Percentiles rank a stretch among this genome's conserved stretches.
phyloP scores from a whole-genome alignment of 345 rosid genomes.

The Barbarea vulgaris region DNA sequence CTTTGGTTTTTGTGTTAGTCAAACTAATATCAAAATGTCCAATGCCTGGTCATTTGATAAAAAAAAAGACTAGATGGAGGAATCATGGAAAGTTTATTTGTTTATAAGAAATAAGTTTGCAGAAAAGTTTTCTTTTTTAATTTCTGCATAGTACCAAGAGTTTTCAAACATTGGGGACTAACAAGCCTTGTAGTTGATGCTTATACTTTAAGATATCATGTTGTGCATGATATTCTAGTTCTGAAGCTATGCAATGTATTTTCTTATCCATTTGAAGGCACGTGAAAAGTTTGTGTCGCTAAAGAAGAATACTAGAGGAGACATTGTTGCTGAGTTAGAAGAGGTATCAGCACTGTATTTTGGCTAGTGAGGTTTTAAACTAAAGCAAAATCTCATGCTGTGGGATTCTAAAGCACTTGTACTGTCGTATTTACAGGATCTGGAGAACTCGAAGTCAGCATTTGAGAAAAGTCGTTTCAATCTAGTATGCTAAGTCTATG shows the following conservation, averaged over 20 bases:
- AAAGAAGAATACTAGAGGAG: conserved; percentile 74
- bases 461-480: conserved; percentile 88
- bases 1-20: background rate
- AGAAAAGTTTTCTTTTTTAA: background rate
- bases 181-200: conserved; percentile 7
- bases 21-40: background rate
- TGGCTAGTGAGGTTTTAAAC: background rate
- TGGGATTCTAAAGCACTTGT: conserved; percentile 4
- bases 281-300: conserved; percentile 85
- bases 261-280: conserved; percentile 54
- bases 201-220: background rate
- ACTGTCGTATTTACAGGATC: conserved; percentile 50
- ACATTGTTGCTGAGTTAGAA: conserved; percentile 77
- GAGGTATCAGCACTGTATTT: conserved; percentile 54
- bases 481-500: conserved; percentile 57
- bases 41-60: background rate
- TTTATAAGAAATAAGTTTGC: background rate
- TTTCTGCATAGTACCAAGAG: conserved; percentile 10
- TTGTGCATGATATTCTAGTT: background rate
- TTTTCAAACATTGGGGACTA: background rate
- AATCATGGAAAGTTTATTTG: background rate
- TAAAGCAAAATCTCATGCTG: background rate
- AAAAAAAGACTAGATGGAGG: background rate
- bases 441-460: conserved; percentile 81
- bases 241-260: conserved; percentile 17